A percentile compares a stretch with the other conserved stretches of the same genome.
phyloP scores from a whole-genome alignment of 768 basidiomycete genomes.

The Dioszegia hungarica region DNA sequence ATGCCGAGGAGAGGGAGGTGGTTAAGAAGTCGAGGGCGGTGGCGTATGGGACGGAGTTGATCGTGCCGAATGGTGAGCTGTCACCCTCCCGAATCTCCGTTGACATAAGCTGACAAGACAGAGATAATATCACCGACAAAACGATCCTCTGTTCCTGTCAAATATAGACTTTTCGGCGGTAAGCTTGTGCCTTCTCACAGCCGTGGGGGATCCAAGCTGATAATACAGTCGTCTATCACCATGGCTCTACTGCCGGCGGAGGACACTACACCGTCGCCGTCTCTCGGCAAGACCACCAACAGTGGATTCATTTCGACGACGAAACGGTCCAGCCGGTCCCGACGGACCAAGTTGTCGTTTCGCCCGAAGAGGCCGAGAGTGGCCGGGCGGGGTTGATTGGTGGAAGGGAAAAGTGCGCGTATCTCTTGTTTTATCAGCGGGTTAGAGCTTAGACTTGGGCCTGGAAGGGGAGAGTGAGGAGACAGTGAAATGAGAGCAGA shows the following conservation, averaged over 20 bases:
- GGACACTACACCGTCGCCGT: slow-evolving; percentile 95
- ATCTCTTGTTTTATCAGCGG: slow-evolving; percentile 77
- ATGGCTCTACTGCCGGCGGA: slow-evolving; percentile 80
- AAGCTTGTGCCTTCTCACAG: slow-evolving; percentile 43
- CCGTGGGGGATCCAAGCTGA: slow-evolving; percentile 7
- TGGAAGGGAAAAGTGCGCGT: slow-evolving; percentile 68
- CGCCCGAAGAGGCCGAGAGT: slow-evolving; percentile 65
- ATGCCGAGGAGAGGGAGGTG: slow-evolving; percentile 65
- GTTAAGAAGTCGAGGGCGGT: slow-evolving; percentile 83
- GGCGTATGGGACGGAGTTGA: slow-evolving; percentile 69
- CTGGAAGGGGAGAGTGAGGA: too few relatives aligned
- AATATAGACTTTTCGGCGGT: slow-evolving; percentile 83
- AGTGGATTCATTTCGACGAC: slow-evolving; percentile 93
- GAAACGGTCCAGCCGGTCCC: slow-evolving; percentile 74
- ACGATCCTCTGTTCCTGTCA: slow-evolving; percentile 53
- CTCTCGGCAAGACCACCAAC: slow-evolving; percentile 61
- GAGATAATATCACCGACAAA: slow-evolving; percentile 61
- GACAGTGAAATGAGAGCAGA: too few relatives aligned
- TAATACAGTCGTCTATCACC: slow-evolving; percentile 75
- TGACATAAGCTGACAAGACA: slow-evolving; percentile 28
- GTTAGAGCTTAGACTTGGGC: slow-evolving; percentile 47
- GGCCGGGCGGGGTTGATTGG: slow-evolving; percentile 41
- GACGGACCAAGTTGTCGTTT: slow-evolving; percentile 47
- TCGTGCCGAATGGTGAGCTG: slow-evolving; percentile 63
- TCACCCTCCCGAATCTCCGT: neutral